A percentile compares a stretch with the other conserved stretches of the same genome.
phyloP scores from a whole-genome alignment of 2,329 filamentous ascomycete genomes.

The Aspergillus spinulosporus region DNA sequence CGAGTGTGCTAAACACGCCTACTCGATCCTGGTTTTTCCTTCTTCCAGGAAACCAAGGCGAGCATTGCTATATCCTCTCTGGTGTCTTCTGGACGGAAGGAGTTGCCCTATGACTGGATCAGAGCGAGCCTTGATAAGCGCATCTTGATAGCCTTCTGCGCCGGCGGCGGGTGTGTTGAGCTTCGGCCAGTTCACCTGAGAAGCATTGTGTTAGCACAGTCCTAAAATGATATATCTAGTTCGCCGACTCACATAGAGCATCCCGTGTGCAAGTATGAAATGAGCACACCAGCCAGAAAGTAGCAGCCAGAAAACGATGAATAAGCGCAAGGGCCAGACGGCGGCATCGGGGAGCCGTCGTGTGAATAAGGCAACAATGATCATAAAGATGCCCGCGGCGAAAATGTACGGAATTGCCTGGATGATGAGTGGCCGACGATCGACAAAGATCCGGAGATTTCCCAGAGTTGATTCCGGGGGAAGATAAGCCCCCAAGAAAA shows the following conservation, averaged over 20 bases:
- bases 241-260: conserved; percentile 77
- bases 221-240: not conserved
- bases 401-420: conserved; percentile 90
- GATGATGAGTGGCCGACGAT: conserved; percentile 80
- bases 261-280: conserved; percentile 82
- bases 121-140: conserved; percentile 77
- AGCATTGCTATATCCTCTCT: conserved; percentile 79
- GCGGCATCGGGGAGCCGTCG: conserved; percentile 69
- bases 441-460: conserved; percentile 73
- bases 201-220: conserved; percentile 9
- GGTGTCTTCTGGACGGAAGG: conserved; percentile 63
- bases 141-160: conserved; percentile 83
- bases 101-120: conserved; percentile 78
- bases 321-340: conserved; percentile 77
- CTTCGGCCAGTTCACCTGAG: conserved; percentile 95
- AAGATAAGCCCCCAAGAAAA: conserved; percentile 85
- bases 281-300: conserved; percentile 69
- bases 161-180: conserved; percentile 86
- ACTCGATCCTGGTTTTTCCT: conserved; percentile 96
- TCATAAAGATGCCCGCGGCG: conserved; percentile 80
- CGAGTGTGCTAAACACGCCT: conserved; percentile 16
- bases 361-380: conserved; percentile 73
- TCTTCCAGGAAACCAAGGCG: conserved; percentile 86
- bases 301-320: conserved; percentile 74
- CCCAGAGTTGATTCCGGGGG: conserved; percentile 72